These are phyloP conservation scores for Paulownia fortunei DNA, from an alignment of 257 asterid species.

Conservation along the genomic window DNA sequence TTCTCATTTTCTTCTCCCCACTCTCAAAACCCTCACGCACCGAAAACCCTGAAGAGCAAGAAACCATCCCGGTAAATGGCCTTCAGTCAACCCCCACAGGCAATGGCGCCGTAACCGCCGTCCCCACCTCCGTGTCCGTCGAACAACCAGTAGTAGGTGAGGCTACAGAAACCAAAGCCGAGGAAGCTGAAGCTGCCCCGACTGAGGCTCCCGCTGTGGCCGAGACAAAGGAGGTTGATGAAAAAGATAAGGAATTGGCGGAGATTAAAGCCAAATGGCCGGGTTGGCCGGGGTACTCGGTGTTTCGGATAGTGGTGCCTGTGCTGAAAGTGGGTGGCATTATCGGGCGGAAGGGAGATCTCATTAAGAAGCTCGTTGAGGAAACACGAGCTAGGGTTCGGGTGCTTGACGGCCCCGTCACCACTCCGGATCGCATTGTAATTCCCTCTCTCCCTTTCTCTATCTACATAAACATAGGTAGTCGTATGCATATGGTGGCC, in stretches of 20 bases:
- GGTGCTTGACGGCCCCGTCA: constrained; percentile 64
- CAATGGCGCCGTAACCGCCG: constrained; percentile 21
- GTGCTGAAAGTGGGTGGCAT: constrained; percentile 79
- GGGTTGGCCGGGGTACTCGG: constrained; percentile 81
- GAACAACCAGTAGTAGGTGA: constrained; percentile 25
- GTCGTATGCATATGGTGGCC: background rate
- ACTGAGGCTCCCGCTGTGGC: constrained; percentile 10
- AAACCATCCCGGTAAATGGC: background rate
- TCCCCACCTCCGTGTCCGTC: background rate
- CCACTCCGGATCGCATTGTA: constrained; percentile 76
- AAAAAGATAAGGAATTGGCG: constrained; percentile 36
- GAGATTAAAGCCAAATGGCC: constrained; percentile 64
- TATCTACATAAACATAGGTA: background rate
- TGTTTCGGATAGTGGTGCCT: constrained; percentile 72
- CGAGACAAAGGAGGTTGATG: constrained; percentile 18
- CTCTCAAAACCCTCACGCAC: constrained; percentile 3
- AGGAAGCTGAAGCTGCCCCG: constrained; percentile 20
- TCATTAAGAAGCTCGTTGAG: constrained; percentile 78
- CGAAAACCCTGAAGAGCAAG: background rate
- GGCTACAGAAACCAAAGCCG: constrained; percentile 10
- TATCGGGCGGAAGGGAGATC: constrained; percentile 83
- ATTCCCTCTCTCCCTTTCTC: background rate
- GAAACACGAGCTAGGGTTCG: constrained; percentile 76
- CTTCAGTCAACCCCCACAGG: background rate
- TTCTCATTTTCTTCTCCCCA: background rate